These are phyloP conservation scores for Codiaeum variegatum DNA, from an alignment of 441 rosid species.

Conservation along the genomic window DNA sequence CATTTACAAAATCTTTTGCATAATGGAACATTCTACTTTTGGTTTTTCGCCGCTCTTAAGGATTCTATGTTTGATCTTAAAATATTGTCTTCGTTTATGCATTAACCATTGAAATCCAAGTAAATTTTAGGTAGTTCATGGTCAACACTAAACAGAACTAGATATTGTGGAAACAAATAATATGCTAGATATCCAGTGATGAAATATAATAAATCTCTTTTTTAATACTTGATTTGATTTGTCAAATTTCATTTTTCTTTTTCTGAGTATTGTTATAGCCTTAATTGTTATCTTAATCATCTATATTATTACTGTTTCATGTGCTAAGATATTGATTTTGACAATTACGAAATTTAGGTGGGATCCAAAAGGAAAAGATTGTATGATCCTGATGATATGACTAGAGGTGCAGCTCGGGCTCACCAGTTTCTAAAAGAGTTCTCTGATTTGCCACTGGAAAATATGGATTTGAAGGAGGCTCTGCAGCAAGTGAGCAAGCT, in stretches of 20 bases:
- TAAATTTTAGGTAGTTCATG: background rate
- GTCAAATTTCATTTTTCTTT: background rate
- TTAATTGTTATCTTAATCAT: background rate
- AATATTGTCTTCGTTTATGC: background rate
- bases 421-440: conserved; percentile 70
- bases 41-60: background rate
- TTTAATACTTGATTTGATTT: background rate
- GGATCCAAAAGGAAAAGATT: conserved; percentile 71
- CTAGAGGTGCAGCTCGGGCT: conserved; percentile 76
- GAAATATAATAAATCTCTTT: background rate
- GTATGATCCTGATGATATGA: conserved; percentile 47
- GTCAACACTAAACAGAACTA: background rate
- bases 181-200: background rate
- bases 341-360: conserved; percentile 36
- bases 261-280: background rate
- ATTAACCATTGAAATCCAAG: background rate
- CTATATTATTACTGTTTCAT: background rate
- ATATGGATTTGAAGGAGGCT: conserved; percentile 75
- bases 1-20: background rate
- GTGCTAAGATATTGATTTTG: background rate
- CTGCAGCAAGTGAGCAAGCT: conserved; percentile 47
- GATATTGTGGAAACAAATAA: background rate
- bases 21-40: background rate
- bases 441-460: conserved; percentile 81
- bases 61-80: background rate